Percentiles rank a stretch among this genome's conserved stretches.
Evolutionary conservation across 2,329 filamentous ascomycete genomes (phyloP).

Genomic region (Cryoendolithus antarcticus): DNA sequence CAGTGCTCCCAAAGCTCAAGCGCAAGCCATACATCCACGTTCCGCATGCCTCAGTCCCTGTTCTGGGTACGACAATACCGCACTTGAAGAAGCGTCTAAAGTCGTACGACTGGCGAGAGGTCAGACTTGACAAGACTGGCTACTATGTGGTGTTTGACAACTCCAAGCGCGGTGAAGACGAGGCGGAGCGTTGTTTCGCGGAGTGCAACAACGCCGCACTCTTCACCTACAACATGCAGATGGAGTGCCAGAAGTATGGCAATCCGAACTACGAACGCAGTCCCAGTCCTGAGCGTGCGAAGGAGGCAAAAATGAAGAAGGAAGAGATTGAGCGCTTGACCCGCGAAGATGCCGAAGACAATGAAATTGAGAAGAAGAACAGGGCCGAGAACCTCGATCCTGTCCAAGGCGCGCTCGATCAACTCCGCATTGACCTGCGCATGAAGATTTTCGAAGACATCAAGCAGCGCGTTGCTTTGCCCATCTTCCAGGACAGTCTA

Average conservation of each 20-base stretch:
- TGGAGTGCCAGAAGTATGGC: slow-evolving; percentile 66
- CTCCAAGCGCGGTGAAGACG: slow-evolving; percentile 60
- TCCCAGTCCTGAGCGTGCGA: slow-evolving; percentile 38
- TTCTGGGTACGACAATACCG: slow-evolving; percentile 70
- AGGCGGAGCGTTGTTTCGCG: slow-evolving; percentile 68
- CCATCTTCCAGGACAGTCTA: slow-evolving; percentile 66
- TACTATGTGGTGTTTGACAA: slow-evolving; percentile 90
- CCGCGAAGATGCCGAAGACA: slow-evolving; percentile 65
- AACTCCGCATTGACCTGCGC: slow-evolving; percentile 66
- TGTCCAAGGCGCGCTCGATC: slow-evolving; percentile 68
- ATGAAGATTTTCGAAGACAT: slow-evolving; percentile 84
- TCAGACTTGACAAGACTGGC: slow-evolving; percentile 71
- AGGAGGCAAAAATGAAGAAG: slow-evolving; percentile 40
- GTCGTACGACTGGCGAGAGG: slow-evolving; percentile 66
- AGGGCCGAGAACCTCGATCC: slow-evolving; percentile 82
- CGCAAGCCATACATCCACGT: slow-evolving; percentile 85
- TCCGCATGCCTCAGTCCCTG: slow-evolving; percentile 72
- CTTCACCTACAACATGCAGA: slow-evolving; percentile 86
- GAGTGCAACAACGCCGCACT: slow-evolving; percentile 69
- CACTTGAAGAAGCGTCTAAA: slow-evolving; percentile 87
- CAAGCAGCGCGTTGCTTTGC: slow-evolving; percentile 73
- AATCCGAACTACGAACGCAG: slow-evolving; percentile 50
- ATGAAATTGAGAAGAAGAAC: slow-evolving; percentile 82
- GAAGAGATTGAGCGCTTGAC: slow-evolving; percentile 52
- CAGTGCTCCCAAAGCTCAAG: slow-evolving; percentile 57